These are phyloP conservation scores for Geoglossum cookeanum DNA, from an alignment of 2,329 filamentous ascomycete species.

Conservation along the genomic window DNA sequence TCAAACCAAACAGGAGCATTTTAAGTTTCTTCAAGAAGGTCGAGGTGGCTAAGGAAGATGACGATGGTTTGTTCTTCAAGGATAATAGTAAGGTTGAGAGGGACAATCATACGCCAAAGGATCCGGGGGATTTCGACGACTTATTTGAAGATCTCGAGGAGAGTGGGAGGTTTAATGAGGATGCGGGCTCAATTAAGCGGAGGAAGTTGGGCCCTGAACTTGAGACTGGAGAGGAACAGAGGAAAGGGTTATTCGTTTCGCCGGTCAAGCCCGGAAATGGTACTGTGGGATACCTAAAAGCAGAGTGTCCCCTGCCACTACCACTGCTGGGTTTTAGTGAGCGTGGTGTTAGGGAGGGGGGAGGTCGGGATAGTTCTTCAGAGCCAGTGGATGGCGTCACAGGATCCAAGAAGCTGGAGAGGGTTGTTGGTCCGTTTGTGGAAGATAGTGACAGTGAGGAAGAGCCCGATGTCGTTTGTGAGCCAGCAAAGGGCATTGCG, in stretches of 20 bases:
- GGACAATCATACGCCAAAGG: background rate
- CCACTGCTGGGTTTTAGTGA: conserved; percentile 10
- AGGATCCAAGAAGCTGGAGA: conserved; percentile 1
- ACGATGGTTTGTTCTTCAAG: conserved; percentile 18
- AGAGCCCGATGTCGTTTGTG: conserved; percentile 7
- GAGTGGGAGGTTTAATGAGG: conserved; percentile 22
- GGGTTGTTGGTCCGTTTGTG: conserved; percentile 42
- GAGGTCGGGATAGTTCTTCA: conserved; percentile 12
- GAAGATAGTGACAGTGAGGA: conserved; percentile 49
- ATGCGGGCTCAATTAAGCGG: conserved; percentile 22
- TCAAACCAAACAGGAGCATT: conserved; percentile 30
- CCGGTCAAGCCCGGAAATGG: background rate
- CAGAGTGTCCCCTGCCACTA: conserved; percentile 12
- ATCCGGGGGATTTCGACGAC: conserved; percentile 3
- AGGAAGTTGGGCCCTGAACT: conserved; percentile 15
- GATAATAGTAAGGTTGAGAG: conserved; percentile 10
- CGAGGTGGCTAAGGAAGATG: conserved; percentile 9
- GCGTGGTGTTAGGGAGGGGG: background rate
- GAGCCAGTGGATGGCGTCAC: conserved; percentile 3
- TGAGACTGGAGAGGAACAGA: background rate
- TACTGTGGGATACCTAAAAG: background rate
- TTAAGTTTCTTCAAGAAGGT: conserved; percentile 35
- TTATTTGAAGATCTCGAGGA: conserved; percentile 7
- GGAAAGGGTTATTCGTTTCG: background rate
- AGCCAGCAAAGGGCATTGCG: background rate